Evolutionary conservation across 2,329 filamentous ascomycete species (phyloP).

Genomic region (Epicoccum sorghinum): DNA sequence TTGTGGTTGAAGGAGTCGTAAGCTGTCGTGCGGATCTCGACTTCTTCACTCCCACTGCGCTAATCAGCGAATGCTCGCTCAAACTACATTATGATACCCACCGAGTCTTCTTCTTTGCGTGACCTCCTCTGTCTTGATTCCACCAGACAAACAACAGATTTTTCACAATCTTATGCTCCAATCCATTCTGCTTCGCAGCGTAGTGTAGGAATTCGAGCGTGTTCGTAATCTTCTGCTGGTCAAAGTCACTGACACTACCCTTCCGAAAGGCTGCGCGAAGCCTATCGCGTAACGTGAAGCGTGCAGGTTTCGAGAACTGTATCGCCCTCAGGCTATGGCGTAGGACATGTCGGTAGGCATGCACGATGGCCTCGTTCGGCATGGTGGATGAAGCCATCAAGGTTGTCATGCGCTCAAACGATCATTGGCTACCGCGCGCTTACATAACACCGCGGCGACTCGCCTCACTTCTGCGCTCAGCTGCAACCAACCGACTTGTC

Average conservation of each 20-base stretch:
- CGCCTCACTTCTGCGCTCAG: slow-evolving; percentile 8
- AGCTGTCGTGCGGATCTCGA: slow-evolving; percentile 44
- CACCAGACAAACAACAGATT: slow-evolving; percentile 64
- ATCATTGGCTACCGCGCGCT: slow-evolving; percentile 9
- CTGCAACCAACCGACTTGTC: slow-evolving; percentile 7
- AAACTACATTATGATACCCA: slow-evolving; percentile 15
- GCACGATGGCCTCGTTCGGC: slow-evolving; percentile 56
- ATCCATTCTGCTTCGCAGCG: slow-evolving; percentile 66
- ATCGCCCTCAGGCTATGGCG: slow-evolving; percentile 71
- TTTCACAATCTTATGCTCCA: slow-evolving; percentile 76
- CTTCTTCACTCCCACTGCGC: slow-evolving; percentile 32
- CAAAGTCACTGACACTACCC: slow-evolving; percentile 36
- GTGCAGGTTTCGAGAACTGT: slow-evolving; percentile 71
- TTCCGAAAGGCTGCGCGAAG: slow-evolving; percentile 51
- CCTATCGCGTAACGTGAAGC: slow-evolving; percentile 64
- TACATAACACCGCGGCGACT: slow-evolving; percentile 6
- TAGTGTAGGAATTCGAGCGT: slow-evolving; percentile 74
- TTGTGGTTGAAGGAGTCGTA: slow-evolving; percentile 72
- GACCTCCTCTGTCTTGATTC: slow-evolving; percentile 47
- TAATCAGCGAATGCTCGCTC: slow-evolving; percentile 6
- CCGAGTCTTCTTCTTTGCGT: slow-evolving; percentile 34
- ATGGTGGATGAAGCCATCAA: slow-evolving; percentile 25
- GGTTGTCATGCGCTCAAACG: slow-evolving; percentile 8
- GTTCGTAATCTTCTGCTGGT: slow-evolving; percentile 60
- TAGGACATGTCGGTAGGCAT: slow-evolving; percentile 74